A percentile compares a stretch with the other conserved stretches of the same genome.
These are phyloP conservation scores for Candida nitratophila DNA, from an alignment of 805 yeast species.

Conservation along the genomic window DNA sequence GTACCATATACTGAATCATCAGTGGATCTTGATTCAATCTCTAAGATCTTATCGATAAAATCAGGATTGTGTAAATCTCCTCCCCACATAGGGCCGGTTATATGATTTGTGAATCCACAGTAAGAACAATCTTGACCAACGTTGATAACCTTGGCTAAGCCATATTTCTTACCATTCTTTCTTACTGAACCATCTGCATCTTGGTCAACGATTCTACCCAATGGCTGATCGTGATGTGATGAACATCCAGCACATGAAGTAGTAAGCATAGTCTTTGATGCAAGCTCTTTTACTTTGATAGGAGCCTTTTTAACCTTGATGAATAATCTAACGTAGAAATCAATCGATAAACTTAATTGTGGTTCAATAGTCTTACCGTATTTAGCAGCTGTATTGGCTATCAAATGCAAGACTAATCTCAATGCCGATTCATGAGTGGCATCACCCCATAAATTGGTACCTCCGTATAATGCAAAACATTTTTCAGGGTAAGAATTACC, in stretches of 20 bases:
- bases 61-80: constrained; percentile 65
- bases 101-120: constrained; percentile 64
- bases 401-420: constrained; percentile 69
- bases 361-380: constrained; percentile 88
- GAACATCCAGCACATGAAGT: constrained; percentile 89
- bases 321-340: constrained; percentile 85
- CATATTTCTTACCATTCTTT: constrained; percentile 35
- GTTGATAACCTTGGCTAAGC: constrained; percentile 49
- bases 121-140: constrained; percentile 50
- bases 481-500: constrained; percentile 97
- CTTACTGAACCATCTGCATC: constrained; percentile 13
- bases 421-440: constrained; percentile 91
- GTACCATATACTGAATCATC: constrained; percentile 66
- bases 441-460: constrained; percentile 78
- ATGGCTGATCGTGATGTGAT: constrained; percentile 57
- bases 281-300: constrained; percentile 69
- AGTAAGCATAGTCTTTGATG: constrained; percentile 68
- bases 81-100: constrained; percentile 97
- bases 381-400: constrained; percentile 81
- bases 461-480: constrained; percentile 92
- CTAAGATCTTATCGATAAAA: constrained; percentile 59
- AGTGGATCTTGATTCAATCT: constrained; percentile 37
- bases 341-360: constrained; percentile 75
- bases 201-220: constrained; percentile 52
- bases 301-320: constrained; percentile 76